Base-by-base conservation (phyloP, 495 filamentous ascomycete genomes). In the Penicillium tannophilum region DNA sequence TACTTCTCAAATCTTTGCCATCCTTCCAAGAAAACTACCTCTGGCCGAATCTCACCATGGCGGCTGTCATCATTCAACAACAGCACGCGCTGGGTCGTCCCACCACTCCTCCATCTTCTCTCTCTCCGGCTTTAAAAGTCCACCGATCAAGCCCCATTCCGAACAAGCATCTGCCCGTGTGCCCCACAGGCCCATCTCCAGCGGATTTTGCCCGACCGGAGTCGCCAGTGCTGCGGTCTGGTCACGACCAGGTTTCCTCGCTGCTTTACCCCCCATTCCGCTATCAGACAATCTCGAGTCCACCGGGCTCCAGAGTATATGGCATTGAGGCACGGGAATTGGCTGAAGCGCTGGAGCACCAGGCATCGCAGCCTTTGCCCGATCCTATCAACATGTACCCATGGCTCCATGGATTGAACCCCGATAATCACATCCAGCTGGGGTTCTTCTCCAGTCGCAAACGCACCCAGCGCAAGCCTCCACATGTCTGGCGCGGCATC, bases 321-420 rank as follows among this genome's bases (percentile, higher is more conserved):
- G 81, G 87, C 49, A 87, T 98, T 62, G 83, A 86, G 68, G 86
- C 87, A 35, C 76, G 76, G 23, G 83, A 79, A 7, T 79, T 97
- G 33, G 82, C 84, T 17, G 83, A 86, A 11, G 90, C 93, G 3
- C 62, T 97, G 9, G 84, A 93, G 59, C 83, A 93, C 59, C 72
- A 84, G 55, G 83, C 93, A 0, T 81, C 84, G 4, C 91, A 95
- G 63, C 86, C 90, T 11, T 73, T 97, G 23, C 93, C 94, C 9
- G 89, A 96, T 58, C 87, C 95, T 1, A 79, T 84, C 10, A 81
- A 85, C 59, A 88, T 97, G 63, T 98, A 97, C 65, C 94, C 94
- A n/a, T 98, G 94, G 94, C 81, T 97, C 9, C 94, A 98, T 76
- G 94, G 94, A 20, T 75, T 98, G n/a, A 93, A 98, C 63, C 86